Conservation (phyloP, 2,329 filamentous ascomycete species). For the Colletotrichum lentis region DNA sequence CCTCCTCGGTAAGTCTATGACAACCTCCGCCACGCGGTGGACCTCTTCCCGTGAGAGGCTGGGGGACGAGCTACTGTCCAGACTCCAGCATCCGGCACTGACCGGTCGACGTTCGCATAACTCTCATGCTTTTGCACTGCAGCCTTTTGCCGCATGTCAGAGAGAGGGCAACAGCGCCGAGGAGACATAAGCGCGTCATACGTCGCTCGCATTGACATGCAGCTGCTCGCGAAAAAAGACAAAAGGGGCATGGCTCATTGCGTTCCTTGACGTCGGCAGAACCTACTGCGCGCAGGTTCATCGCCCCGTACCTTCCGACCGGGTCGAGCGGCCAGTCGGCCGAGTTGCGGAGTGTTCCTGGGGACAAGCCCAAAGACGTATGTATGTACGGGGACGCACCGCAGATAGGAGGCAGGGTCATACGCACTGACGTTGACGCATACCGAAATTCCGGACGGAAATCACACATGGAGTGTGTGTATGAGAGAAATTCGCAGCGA, state of each 20-base stretch:
- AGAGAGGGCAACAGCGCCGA: background rate
- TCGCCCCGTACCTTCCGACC: background rate
- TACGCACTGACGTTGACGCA: constrained; percentile 6
- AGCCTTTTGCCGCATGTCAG: background rate
- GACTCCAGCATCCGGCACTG: background rate
- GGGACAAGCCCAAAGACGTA: background rate
- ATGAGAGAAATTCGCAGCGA: background rate
- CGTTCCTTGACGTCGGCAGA: constrained; percentile 16
- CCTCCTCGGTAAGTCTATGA: constrained; percentile 15
- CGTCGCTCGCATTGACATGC: constrained; percentile 14
- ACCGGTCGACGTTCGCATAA: background rate
- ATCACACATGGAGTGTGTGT: constrained; percentile 1
- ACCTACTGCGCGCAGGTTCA: background rate
- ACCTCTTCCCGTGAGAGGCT: background rate
- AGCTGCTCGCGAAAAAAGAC: constrained; percentile 16
- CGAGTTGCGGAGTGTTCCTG: constrained; percentile 24
- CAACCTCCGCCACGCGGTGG: constrained; percentile 11
- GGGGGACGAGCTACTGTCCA: too few species aligned
- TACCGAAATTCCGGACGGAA: constrained; percentile 22
- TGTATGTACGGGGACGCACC: constrained; percentile 4
- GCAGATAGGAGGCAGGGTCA: background rate
- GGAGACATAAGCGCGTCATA: background rate
- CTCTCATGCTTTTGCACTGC: background rate
- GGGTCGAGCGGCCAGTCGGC: constrained; percentile 17
- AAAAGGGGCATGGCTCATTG: constrained; percentile 7